Percentiles rank a stretch among this genome's conserved stretches.
Conservation (phyloP, 164 flowering plant genomes). For the Umbilicus rupestris region DNA sequence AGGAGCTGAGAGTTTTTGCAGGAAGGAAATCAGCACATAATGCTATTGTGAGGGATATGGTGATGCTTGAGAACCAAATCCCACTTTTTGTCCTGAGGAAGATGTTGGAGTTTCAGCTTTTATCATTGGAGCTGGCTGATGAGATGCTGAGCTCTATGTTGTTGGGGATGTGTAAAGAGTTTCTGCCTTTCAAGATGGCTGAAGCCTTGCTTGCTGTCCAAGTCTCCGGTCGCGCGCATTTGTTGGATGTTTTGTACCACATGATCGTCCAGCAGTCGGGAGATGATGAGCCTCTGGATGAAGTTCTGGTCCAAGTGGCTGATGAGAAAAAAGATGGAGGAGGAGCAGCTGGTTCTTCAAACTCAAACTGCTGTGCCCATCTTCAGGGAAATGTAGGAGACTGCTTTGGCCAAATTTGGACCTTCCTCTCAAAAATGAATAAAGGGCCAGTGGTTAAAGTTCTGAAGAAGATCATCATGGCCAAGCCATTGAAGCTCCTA, state of each 20-base stretch:
- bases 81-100: slow-evolving; percentile 32
- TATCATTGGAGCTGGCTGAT: slow-evolving; percentile 24
- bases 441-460: slow-evolving; percentile 7
- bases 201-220: slow-evolving; percentile 8
- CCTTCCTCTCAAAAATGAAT: slow-evolving; percentile 14
- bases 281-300: slow-evolving; percentile 6
- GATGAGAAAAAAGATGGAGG: background rate
- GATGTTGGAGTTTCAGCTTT: slow-evolving; percentile 20
- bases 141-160: slow-evolving; percentile 22
- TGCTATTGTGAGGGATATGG: slow-evolving; percentile 34
- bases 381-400: slow-evolving; percentile 6
- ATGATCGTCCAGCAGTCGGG: slow-evolving; percentile 21
- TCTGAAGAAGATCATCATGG: slow-evolving; percentile 14
- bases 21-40: slow-evolving; percentile 28
- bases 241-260: slow-evolving; percentile 34
- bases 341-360: no score
- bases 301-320: slow-evolving; percentile 9
- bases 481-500: slow-evolving; percentile 16
- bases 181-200: slow-evolving; percentile 33
- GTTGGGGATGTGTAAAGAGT: slow-evolving; percentile 24
- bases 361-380: background rate
- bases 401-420: slow-evolving; percentile 13
- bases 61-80: slow-evolving; percentile 52
- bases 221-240: slow-evolving; percentile 18
- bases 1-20: slow-evolving; percentile 13